Conservation (phyloP, 2,329 filamentous ascomycete genomes). For the Colletotrichum eremochloae region DNA sequence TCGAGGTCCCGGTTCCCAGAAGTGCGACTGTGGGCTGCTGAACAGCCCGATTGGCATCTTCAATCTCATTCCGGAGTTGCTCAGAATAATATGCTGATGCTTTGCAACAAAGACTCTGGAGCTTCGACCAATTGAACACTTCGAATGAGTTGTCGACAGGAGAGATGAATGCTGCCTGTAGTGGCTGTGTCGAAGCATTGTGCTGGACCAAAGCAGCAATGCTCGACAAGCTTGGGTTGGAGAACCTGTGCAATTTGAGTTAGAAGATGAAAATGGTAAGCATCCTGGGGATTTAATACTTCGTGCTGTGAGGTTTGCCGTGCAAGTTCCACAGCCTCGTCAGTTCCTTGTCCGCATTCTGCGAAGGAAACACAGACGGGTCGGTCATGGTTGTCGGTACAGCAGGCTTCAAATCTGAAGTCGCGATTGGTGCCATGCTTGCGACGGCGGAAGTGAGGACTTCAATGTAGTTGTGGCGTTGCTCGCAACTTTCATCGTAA, state of each 20-base stretch:
- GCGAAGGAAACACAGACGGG: slow-evolving; percentile 21
- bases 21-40: slow-evolving; percentile 29
- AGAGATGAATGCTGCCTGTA: slow-evolving; percentile 22
- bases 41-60: not conserved
- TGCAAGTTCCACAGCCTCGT: slow-evolving; percentile 22
- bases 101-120: not conserved
- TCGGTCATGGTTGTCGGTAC: not conserved
- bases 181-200: slow-evolving; percentile 20
- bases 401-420: slow-evolving; percentile 4
- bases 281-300: not conserved
- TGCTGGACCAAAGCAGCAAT: slow-evolving; percentile 24
- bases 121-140: slow-evolving; percentile 9
- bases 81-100: slow-evolving; percentile 10
- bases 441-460: not conserved
- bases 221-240: slow-evolving; percentile 20
- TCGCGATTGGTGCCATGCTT: slow-evolving; percentile 35
- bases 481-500: not conserved
- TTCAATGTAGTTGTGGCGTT: not conserved
- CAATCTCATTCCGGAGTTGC: not conserved
- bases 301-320: slow-evolving; percentile 28
- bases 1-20: slow-evolving; percentile 17
- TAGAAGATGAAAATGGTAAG: not conserved
- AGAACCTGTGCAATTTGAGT: slow-evolving; percentile 1
- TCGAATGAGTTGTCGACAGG: slow-evolving; percentile 14
- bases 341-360: slow-evolving; percentile 19